Evolutionary conservation across 805 yeast species (phyloP).

Genomic region (Spathaspora gorwiae): DNA sequence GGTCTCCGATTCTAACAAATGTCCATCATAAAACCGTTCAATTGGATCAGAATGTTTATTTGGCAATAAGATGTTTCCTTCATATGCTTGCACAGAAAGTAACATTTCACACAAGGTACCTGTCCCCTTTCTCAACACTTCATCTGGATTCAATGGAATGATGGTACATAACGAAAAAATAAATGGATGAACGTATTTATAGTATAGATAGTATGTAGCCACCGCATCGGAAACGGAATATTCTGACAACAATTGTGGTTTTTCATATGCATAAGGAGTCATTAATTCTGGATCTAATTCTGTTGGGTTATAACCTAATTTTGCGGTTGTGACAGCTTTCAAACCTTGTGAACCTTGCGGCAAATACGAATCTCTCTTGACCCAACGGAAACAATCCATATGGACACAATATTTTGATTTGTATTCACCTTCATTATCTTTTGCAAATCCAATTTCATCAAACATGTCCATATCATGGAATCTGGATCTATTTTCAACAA

Average conservation of each 20-base stretch:
- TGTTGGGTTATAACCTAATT: conserved; percentile 92
- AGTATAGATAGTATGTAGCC: conserved; percentile 92
- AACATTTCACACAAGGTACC: conserved; percentile 99
- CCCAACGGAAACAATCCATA: conserved; percentile 98
- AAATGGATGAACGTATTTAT: conserved; percentile 96
- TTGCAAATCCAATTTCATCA: conserved; percentile 89
- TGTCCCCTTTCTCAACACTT: conserved; percentile 92
- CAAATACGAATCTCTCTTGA: conserved; percentile 90
- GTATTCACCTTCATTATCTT: conserved; percentile 86
- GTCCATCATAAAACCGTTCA: conserved; percentile 95
- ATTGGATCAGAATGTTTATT: conserved; percentile 91
- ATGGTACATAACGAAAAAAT: conserved; percentile 93
- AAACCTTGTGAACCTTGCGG: conserved; percentile 99
- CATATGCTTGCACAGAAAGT: conserved; percentile 91
- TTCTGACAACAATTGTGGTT: conserved; percentile 89
- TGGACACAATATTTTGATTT: conserved; percentile 90
- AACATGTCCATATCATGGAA: conserved; percentile 84
- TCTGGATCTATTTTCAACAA: conserved; percentile 82
- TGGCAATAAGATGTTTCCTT: conserved; percentile 72
- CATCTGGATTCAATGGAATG: conserved; percentile 95
- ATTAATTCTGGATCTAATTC: conserved; percentile 96
- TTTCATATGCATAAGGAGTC: conserved; percentile 96
- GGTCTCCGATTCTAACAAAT: conserved; percentile 88
- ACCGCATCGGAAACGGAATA: conserved; percentile 99
- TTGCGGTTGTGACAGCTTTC: conserved; percentile 94